Conservation (phyloP, 495 filamentous ascomycete species). For the Aspergillus funiculosus region DNA sequence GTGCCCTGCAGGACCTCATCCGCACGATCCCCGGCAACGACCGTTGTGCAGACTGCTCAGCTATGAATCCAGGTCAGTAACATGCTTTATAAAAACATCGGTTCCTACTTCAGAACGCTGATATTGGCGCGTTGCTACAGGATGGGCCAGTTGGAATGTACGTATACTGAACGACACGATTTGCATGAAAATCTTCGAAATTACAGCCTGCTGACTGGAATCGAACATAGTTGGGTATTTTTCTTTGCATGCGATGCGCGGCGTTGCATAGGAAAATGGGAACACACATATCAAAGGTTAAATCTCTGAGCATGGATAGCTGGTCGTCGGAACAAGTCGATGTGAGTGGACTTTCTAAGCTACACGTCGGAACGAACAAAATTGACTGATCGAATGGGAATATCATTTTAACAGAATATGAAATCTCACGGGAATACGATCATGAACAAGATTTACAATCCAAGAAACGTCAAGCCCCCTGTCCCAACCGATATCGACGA, state of each 20-base stretch:
- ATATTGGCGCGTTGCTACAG: slow-evolving; percentile 37
- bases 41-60: slow-evolving; percentile 86
- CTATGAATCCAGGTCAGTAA: slow-evolving; percentile 80
- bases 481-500: slow-evolving; percentile 87
- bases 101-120: slow-evolving; percentile 9
- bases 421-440: slow-evolving; percentile 77
- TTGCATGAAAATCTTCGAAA: background rate
- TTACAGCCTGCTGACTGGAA: slow-evolving; percentile 17
- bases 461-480: slow-evolving; percentile 69
- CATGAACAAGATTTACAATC: slow-evolving; percentile 85
- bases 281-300: slow-evolving; percentile 97
- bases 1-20: slow-evolving; percentile 82
- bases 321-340: slow-evolving; percentile 96
- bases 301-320: slow-evolving; percentile 94
- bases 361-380: background rate
- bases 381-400: slow-evolving; percentile 20
- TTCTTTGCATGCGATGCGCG: slow-evolving; percentile 97
- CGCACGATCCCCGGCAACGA: slow-evolving; percentile 86
- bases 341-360: slow-evolving; percentile 45
- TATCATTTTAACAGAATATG: slow-evolving; percentile 72
- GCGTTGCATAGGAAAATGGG: slow-evolving; percentile 93
- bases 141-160: slow-evolving; percentile 99
- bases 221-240: slow-evolving; percentile 72
- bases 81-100: background rate
- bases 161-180: slow-evolving; percentile 29